Base-by-base conservation (phyloP, 441 rosid genomes). In the Gossypium aridum region DNA sequence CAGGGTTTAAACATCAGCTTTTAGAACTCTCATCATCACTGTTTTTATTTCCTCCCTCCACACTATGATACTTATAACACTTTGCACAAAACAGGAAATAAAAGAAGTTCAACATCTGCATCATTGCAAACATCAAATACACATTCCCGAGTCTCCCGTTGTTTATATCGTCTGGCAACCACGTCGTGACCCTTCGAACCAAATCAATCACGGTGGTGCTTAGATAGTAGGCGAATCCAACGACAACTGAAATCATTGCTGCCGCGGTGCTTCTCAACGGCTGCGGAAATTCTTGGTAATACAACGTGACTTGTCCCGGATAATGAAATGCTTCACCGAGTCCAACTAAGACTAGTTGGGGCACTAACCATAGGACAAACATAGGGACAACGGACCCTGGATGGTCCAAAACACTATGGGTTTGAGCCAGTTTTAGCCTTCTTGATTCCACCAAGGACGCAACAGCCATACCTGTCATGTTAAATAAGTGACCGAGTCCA, bases 241-340 rank as follows among this genome's bases (percentile, higher is more conserved):
- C 63, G 7, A 83, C 70, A 23, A 90, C 65, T 4, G 85, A 81
- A 0, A 86, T 68, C 73, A 88, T 85, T n/a, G 90, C 90, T 0
- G 94, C 81, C 3, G 93, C 82, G 0, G 86, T 85, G 65, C 83
- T 86, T 4, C 72, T 62, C 71, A 92, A 49, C 0, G 89, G 81
- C 62, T 14, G 75, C 0, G 92, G 97, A 31, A 90, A 92, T 54
- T 92, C 90, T 71, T 85, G 94, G 70, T 89, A 85, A 66, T 79
- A 89, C 4, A 90, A 37, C 2, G 84, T 75, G 19, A 83, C 86
- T 72, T 87, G 88, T 60, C 90, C 91, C 0, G 93, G 93, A 49
- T 79, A 79, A 75, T 86, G 85, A 37, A 87, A 88, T 26, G 90
- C 88, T 66, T 86, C 87, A 56, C 85, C 90, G 0, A 91, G 77